Evolutionary conservation across 345 rosid species (phyloP).

Genomic region (Erucastrum elatum): DNA sequence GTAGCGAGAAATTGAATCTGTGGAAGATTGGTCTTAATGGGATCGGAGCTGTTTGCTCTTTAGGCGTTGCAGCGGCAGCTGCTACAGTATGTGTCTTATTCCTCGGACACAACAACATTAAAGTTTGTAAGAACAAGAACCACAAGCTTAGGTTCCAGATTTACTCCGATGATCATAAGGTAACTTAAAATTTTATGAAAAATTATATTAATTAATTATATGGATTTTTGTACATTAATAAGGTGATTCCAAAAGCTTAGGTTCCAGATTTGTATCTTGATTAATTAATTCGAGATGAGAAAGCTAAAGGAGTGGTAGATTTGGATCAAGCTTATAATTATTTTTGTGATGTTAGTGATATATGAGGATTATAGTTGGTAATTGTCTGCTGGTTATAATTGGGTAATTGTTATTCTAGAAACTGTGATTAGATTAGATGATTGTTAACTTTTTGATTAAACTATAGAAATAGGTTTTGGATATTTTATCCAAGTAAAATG

Average conservation of each 20-base stretch:
- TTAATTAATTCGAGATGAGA: not conserved
- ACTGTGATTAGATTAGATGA: not conserved
- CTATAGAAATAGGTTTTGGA: not conserved
- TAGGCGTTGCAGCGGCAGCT: constrained; percentile 94
- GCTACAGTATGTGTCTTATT: constrained; percentile 73
- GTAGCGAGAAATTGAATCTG: constrained; percentile 48
- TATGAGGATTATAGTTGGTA: constrained; percentile 18
- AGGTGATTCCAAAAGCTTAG: not conserved
- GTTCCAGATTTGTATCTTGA: not conserved
- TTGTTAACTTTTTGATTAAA: constrained; percentile 20
- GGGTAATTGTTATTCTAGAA: not conserved
- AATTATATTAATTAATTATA: not conserved
- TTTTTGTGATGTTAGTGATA: not conserved
- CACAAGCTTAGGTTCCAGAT: constrained; percentile 61
- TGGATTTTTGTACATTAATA: not conserved
- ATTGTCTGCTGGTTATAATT: constrained; percentile 2
- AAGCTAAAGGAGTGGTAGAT: constrained; percentile 10
- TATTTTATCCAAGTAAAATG: constrained; percentile 14
- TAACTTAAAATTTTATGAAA: constrained; percentile 10
- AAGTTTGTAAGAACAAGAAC: constrained; percentile 44
- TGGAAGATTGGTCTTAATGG: constrained; percentile 88
- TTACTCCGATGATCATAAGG: constrained; percentile 79
- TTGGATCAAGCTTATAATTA: constrained; percentile 7
- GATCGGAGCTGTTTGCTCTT: constrained; percentile 85
- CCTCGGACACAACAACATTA: constrained; percentile 57